Evolutionary conservation across 1,139 yeast genomes (phyloP).

Genomic region (Yamadazyma atlantica): DNA sequence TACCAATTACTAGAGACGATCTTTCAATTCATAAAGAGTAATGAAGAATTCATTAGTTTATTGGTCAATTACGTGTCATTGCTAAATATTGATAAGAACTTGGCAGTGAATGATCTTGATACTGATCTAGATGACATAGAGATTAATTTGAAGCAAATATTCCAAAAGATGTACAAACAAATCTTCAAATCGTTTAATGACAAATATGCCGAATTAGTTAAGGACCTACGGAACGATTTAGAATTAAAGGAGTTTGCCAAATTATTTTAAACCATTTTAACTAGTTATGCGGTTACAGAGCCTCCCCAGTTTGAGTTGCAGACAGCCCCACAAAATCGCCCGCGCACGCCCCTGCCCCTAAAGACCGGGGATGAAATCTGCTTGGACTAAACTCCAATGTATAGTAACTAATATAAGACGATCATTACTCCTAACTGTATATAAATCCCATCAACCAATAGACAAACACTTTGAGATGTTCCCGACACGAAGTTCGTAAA

Average conservation of each 20-base stretch:
- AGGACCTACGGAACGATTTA: constrained; percentile 31
- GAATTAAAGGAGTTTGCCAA: constrained; percentile 16
- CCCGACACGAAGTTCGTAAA: not conserved
- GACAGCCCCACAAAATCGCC: constrained; percentile 14
- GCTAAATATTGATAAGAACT: constrained; percentile 23
- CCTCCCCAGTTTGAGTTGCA: not conserved
- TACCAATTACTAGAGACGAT: constrained; percentile 42
- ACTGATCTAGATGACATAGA: constrained; percentile 21
- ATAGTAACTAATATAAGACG: no score
- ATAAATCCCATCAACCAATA: not conserved
- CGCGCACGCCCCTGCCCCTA: constrained; percentile 6
- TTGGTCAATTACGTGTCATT: constrained; percentile 30
- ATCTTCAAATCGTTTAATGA: constrained; percentile 25
- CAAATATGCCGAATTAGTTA: constrained; percentile 20
- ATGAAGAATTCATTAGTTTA: constrained; percentile 42
- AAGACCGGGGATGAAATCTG: not conserved
- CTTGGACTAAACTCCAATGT: not conserved
- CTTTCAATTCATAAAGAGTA: constrained; percentile 43
- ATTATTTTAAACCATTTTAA: constrained; percentile 5
- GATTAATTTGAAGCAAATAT: constrained; percentile 24
- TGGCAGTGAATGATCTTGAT: constrained; percentile 13
- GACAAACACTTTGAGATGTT: no score
- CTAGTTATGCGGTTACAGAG: not conserved
- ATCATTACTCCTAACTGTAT: no score
- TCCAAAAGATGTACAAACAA: constrained; percentile 24